These are phyloP conservation scores for Aspergillus unguis DNA, from an alignment of 2,329 filamentous ascomycete genomes.

Conservation along the genomic window DNA sequence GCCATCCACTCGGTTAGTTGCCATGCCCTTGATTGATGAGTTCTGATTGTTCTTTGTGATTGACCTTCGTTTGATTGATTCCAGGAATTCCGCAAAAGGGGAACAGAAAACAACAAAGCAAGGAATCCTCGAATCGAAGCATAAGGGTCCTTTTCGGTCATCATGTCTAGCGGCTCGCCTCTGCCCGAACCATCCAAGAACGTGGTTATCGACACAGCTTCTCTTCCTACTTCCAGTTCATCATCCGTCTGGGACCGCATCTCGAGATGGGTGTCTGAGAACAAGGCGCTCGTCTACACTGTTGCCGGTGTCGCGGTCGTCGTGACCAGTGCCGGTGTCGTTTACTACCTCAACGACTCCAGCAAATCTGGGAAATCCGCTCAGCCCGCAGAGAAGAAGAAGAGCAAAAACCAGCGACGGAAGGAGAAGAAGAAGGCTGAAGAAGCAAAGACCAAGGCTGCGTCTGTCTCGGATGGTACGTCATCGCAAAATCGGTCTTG, in stretches of 20 bases:
- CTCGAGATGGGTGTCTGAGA: slow-evolving; percentile 87
- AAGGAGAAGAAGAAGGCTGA: slow-evolving; percentile 61
- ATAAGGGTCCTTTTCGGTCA: slow-evolving; percentile 24
- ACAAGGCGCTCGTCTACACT: slow-evolving; percentile 94
- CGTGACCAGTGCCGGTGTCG: slow-evolving; percentile 82
- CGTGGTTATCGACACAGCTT: slow-evolving; percentile 40
- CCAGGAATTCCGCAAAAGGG: slow-evolving; percentile 13
- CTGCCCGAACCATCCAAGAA: slow-evolving; percentile 36
- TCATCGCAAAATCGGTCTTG: slow-evolving; percentile 32
- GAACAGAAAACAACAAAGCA: slow-evolving; percentile 11
- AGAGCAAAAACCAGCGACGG: slow-evolving; percentile 86
- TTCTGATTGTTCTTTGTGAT: background rate
- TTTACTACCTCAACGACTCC: slow-evolving; percentile 76
- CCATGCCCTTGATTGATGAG: background rate
- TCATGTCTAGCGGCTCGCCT: slow-evolving; percentile 41
- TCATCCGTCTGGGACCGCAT: slow-evolving; percentile 84
- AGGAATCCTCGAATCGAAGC: slow-evolving; percentile 1
- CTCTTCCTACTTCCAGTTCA: slow-evolving; percentile 48
- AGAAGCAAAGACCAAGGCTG: slow-evolving; percentile 52
- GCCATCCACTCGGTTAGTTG: slow-evolving; percentile 20
- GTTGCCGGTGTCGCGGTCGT: slow-evolving; percentile 92
- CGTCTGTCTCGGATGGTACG: slow-evolving; percentile 35
- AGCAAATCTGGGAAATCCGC: slow-evolving; percentile 39
- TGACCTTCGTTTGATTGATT: background rate
- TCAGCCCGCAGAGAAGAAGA: slow-evolving; percentile 55